Evolutionary conservation across 179 eudicot species (phyloP).

Genomic region (Beta corolliflora): DNA sequence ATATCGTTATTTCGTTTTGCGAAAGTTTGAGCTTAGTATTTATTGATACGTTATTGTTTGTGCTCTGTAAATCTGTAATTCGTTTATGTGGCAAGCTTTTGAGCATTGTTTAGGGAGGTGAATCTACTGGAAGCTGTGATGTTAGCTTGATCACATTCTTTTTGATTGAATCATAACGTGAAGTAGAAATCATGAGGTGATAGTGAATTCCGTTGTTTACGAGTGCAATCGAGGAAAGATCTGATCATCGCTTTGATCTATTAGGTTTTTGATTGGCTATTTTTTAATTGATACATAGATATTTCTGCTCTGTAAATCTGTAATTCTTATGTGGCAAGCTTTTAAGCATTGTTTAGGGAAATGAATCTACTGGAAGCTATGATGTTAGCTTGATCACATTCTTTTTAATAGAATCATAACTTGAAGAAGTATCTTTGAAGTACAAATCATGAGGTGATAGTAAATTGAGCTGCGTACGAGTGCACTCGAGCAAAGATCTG

Average conservation of each 20-base stretch:
- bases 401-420: no score
- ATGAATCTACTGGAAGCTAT: not conserved
- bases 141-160: not conserved
- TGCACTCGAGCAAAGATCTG: not conserved
- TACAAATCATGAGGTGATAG: not conserved
- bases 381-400: not conserved
- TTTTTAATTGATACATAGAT: not conserved
- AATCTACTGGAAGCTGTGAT: not conserved
- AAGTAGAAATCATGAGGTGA: not conserved
- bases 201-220: not conserved
- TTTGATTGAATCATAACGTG: not conserved
- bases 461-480: not conserved
- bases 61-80: no score
- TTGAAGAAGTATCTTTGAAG: not conserved
- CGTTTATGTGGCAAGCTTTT: not conserved
- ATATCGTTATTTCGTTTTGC: not conserved
- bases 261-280: not conserved
- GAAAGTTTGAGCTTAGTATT: constrained; percentile 4
- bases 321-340: not conserved
- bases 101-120: not conserved
- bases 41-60: not conserved
- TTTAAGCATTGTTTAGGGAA: not conserved
- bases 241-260: not conserved
- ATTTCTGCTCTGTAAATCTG: not conserved
- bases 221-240: not conserved